phyloP scores from a whole-genome alignment of 345 rosid genomes.

The thale cress (Arabidopsis thaliana) region TAIR10.1 NC_003076.8:8108501-8109000 shows the following conservation, averaged over 20 bases:
- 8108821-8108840: too few species aligned
- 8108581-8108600: conserved; percentile 18
- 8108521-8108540: conserved; percentile 65
- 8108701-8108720: too few species aligned
- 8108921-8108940: background rate
- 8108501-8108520: conserved; percentile 55
- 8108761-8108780: conserved; percentile 13
- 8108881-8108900: too few species aligned
- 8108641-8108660: background rate
- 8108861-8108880: background rate
- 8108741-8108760: conserved; percentile 2
- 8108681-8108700: background rate
- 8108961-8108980: too few species aligned
- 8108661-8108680: conserved; percentile 26
- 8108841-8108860: background rate
- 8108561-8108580: conserved; percentile 42
- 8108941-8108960: background rate
- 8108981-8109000: too few species aligned
- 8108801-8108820: background rate
- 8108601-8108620: background rate
- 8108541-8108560: conserved; percentile 47
- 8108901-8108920: background rate
- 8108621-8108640: conserved; percentile 5
- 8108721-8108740: background rate
- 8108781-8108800: conserved; percentile 9